These are phyloP conservation scores for Emmonsia crescens DNA, from an alignment of 2,329 filamentous ascomycete species.

Conservation along the genomic window DNA sequence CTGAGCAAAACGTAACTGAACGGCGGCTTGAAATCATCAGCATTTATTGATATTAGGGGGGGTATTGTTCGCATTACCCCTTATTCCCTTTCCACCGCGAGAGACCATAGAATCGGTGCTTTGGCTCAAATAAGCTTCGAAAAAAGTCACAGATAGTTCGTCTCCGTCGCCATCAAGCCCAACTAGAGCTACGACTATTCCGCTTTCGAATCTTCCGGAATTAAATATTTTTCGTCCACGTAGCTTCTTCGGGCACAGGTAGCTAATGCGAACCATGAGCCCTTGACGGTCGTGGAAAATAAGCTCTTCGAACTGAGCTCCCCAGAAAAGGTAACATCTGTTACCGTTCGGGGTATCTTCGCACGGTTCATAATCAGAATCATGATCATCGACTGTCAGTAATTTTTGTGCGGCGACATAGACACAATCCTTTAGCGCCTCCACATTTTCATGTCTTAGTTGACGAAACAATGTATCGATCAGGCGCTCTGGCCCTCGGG, in stretches of 20 bases:
- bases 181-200: slow-evolving; percentile 22
- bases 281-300: slow-evolving; percentile 13
- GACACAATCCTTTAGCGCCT: slow-evolving; percentile 13
- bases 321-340: slow-evolving; percentile 14
- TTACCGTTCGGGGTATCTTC: slow-evolving; percentile 12
- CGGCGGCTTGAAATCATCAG: slow-evolving; percentile 9
- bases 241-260: slow-evolving; percentile 19
- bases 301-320: slow-evolving; percentile 14
- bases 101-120: slow-evolving; percentile 16
- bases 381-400: neutral
- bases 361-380: slow-evolving; percentile 13
- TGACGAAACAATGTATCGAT: slow-evolving; percentile 17
- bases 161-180: slow-evolving; percentile 15
- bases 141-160: slow-evolving; percentile 18
- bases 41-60: neutral
- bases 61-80: slow-evolving; percentile 10
- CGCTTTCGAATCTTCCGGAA: slow-evolving; percentile 18
- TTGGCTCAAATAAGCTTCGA: slow-evolving; percentile 16
- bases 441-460: slow-evolving; percentile 15
- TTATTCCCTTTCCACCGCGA: slow-evolving; percentile 14
- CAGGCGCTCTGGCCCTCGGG: slow-evolving; percentile 10
- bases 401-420: slow-evolving; percentile 16
- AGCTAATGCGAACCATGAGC: slow-evolving; percentile 19
- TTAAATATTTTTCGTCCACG: slow-evolving; percentile 15
- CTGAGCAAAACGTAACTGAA: slow-evolving; percentile 15